These are phyloP conservation scores for Tilletia setariae DNA, from an alignment of 1,284 basidiomycete species.

Conservation along the genomic window DNA sequence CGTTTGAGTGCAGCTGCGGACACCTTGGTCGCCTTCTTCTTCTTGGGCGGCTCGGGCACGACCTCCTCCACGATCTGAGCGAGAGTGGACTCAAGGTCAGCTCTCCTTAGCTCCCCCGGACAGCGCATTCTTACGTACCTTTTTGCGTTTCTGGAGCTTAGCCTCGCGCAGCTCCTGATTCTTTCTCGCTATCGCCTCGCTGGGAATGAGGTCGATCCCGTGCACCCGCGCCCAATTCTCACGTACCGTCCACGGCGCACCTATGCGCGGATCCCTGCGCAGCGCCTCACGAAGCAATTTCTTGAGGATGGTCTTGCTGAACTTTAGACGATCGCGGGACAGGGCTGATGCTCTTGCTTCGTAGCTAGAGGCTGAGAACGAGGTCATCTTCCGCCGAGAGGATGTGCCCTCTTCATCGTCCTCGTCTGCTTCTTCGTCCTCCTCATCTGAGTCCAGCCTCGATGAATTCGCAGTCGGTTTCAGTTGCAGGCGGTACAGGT, in stretches of 20 bases:
- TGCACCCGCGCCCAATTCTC: constrained; percentile 75
- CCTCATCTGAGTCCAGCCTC: not conserved
- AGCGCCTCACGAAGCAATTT: constrained; percentile 93
- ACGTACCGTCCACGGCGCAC: constrained; percentile 92
- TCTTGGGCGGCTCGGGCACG: constrained; percentile 24
- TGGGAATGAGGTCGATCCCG: constrained; percentile 77
- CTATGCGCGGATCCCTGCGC: constrained; percentile 80
- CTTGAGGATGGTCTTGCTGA: constrained; percentile 92
- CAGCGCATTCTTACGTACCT: constrained; percentile 57
- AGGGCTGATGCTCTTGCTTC: constrained; percentile 70
- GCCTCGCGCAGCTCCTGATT: constrained; percentile 77
- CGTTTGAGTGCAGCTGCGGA: constrained; percentile 2
- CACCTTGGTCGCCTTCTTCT: constrained; percentile 25
- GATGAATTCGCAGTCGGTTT: constrained; percentile 45
- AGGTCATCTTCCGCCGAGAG: constrained; percentile 62
- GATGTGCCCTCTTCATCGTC: not conserved
- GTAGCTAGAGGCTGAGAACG: constrained; percentile 55
- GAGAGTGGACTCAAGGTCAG: not conserved
- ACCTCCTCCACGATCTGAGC: constrained; percentile 19
- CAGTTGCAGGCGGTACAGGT: constrained; percentile 84
- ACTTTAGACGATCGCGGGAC: constrained; percentile 87
- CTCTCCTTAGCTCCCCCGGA: too few species aligned
- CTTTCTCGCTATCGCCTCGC: constrained; percentile 73
- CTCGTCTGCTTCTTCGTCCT: not conserved
- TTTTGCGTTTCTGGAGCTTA: constrained; percentile 60